Evolutionary conservation across 371 early-diverging fungal species (phyloP).

Genomic region (Circinella minor): DNA sequence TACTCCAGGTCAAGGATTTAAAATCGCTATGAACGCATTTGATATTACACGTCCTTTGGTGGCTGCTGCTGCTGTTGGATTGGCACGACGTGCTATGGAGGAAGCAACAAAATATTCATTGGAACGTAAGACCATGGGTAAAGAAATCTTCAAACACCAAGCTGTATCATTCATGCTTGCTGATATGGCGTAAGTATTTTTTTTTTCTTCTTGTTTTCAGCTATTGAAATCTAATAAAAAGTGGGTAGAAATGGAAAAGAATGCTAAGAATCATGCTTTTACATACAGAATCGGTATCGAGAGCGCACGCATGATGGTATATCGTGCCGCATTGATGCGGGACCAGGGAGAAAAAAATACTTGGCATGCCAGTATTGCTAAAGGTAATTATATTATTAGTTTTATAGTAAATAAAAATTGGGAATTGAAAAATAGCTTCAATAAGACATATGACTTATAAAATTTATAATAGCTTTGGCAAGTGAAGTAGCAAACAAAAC

Average conservation of each 20-base stretch:
- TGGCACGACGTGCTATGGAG: conserved; percentile 93
- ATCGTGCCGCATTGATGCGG: conserved; percentile 80
- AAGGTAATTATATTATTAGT: conserved; percentile 45
- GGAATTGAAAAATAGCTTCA: not conserved
- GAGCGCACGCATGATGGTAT: conserved; percentile 88
- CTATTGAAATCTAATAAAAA: too few relatives aligned
- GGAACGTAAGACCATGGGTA: conserved; percentile 97
- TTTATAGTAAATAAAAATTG: too few relatives aligned
- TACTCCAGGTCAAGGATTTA: conserved; percentile 86
- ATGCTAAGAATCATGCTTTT: conserved; percentile 9
- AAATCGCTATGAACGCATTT: conserved; percentile 97
- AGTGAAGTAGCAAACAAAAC: conserved; percentile 95
- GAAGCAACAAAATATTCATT: conserved; percentile 90
- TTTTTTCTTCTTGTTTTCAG: too few relatives aligned
- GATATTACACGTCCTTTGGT: conserved; percentile 95
- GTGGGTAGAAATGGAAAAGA: too few relatives aligned
- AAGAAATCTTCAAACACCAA: conserved; percentile 89
- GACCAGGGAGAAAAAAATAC: conserved; percentile 91
- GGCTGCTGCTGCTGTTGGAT: conserved; percentile 90
- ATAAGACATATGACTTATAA: not conserved
- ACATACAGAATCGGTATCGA: conserved; percentile 73
- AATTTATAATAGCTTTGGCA: conserved; percentile 62
- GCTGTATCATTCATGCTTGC: conserved; percentile 96
- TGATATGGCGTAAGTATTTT: conserved; percentile 83
- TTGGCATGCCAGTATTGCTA: conserved; percentile 94